Evolutionary conservation across 1,139 yeast genomes (phyloP).

Genomic region (Citeromyces siamensis): DNA sequence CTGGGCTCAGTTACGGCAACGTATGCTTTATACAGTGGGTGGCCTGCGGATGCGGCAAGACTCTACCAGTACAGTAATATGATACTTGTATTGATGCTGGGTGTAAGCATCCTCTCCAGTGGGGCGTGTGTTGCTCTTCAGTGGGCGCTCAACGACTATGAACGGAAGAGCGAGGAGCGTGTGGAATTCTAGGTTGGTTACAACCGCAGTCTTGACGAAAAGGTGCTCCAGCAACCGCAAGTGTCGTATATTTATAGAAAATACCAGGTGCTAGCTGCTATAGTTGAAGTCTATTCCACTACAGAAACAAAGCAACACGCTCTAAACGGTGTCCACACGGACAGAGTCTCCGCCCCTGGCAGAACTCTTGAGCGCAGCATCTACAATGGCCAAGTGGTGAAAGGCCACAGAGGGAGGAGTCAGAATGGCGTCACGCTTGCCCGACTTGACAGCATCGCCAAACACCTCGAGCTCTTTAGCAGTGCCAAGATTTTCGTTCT

Average conservation of each 20-base stretch:
- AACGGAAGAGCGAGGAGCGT: not conserved
- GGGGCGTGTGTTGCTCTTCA: constrained; percentile 15
- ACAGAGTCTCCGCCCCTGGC: constrained; percentile 45
- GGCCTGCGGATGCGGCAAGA: constrained; percentile 66
- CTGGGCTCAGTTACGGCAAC: constrained; percentile 79
- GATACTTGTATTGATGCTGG: constrained; percentile 73
- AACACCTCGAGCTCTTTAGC: constrained; percentile 63
- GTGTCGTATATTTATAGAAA: no score
- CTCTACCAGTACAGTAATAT: constrained; percentile 62
- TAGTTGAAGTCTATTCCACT: no score
- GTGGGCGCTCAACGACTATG: constrained; percentile 9
- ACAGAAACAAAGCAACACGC: no score
- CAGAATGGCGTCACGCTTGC: constrained; percentile 46
- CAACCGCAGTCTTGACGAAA: no score
- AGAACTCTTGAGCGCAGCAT: constrained; percentile 70
- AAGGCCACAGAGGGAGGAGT: constrained; percentile 66
- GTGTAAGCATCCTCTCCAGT: constrained; percentile 49
- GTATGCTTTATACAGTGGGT: constrained; percentile 74
- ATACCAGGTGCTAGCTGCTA: no score
- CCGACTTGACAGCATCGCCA: constrained; percentile 51
- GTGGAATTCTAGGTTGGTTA: no score
- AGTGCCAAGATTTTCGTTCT: constrained; percentile 45
- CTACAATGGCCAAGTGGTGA: constrained; percentile 86
- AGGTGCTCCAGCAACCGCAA: no score
- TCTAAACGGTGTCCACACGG: constrained; percentile 24